A percentile compares a stretch with the other conserved stretches of the same genome.
These are phyloP conservation scores for Lasiosphaeria ovina DNA, from an alignment of 495 filamentous ascomycete genomes.

Conservation along the genomic window DNA sequence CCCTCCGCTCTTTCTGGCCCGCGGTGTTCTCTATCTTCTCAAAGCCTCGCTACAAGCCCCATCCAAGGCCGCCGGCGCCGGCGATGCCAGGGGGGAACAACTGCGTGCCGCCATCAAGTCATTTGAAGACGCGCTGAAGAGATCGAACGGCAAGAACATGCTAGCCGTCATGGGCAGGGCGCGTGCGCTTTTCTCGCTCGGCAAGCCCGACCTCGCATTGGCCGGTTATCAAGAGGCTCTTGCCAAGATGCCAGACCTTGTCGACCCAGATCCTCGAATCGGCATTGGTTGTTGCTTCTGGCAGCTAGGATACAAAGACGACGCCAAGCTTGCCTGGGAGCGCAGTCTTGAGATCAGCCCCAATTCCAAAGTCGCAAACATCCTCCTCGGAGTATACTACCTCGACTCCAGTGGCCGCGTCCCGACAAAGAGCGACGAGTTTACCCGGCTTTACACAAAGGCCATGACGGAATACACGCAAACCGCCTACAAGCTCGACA, in stretches of 20 bases:
- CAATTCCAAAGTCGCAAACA: conserved; percentile 85
- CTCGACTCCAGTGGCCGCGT: conserved; percentile 78
- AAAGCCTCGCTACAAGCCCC: conserved; percentile 80
- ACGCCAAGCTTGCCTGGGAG: conserved; percentile 88
- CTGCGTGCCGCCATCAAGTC: conserved; percentile 80
- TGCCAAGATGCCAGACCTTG: conserved; percentile 75
- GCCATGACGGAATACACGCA: conserved; percentile 93
- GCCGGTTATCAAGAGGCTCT: conserved; percentile 84
- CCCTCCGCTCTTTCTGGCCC: conserved; percentile 83
- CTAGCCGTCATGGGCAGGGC: conserved; percentile 87
- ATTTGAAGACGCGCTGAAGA: conserved; percentile 87
- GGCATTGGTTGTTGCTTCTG: conserved; percentile 95
- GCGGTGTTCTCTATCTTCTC: conserved; percentile 83
- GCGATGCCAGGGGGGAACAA: conserved; percentile 76
- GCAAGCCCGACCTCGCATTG: conserved; percentile 77
- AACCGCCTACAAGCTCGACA: conserved; percentile 92
- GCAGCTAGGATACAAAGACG: conserved; percentile 90
- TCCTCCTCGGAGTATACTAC: conserved; percentile 84
- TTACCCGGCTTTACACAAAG: conserved; percentile 79
- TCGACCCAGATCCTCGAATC: conserved; percentile 93
- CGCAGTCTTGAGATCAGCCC: conserved; percentile 81
- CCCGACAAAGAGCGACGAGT: conserved; percentile 70
- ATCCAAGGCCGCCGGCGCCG: conserved; percentile 52
- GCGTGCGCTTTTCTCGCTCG: conserved; percentile 76
- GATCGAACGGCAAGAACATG: conserved; percentile 80